A percentile compares a stretch with the other conserved stretches of the same genome.
Conservation (phyloP, 225 moss, liverwort and hornwort species). For the Thuidium tamariscinum region DNA sequence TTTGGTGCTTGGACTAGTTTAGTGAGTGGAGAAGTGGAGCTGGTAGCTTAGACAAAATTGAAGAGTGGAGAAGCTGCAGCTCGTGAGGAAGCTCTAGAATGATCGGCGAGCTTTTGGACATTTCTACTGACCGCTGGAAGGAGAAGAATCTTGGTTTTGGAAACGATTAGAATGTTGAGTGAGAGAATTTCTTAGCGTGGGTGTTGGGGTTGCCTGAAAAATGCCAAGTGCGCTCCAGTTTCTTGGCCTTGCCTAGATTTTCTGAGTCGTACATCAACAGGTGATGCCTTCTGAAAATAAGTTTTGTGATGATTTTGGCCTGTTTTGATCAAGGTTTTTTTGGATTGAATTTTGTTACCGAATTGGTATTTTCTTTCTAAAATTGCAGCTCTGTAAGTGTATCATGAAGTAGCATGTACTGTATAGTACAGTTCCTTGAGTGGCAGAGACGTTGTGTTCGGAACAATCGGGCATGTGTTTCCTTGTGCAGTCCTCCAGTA, state of each 20-base stretch:
- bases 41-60: neutral
- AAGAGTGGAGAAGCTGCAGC: neutral
- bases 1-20: neutral
- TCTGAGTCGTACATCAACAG: neutral
- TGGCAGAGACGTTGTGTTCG: neutral
- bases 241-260: neutral
- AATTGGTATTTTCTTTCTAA: neutral
- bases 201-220: neutral
- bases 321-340: neutral
- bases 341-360: neutral
- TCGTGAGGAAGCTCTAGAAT: neutral
- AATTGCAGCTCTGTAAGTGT: no score
- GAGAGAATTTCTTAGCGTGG: neutral
- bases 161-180: neutral
- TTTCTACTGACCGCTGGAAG: neutral
- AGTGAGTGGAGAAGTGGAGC: neutral
- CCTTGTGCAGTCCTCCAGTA: neutral
- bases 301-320: neutral
- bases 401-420: neutral
- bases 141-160: neutral
- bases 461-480: neutral
- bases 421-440: neutral
- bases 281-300: neutral
- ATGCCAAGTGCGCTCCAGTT: neutral
- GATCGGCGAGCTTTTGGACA: neutral